A percentile compares a stretch with the other conserved stretches of the same genome.
Conservation (phyloP, 768 basidiomycete species). For the Fomitopsis serialis region DNA sequence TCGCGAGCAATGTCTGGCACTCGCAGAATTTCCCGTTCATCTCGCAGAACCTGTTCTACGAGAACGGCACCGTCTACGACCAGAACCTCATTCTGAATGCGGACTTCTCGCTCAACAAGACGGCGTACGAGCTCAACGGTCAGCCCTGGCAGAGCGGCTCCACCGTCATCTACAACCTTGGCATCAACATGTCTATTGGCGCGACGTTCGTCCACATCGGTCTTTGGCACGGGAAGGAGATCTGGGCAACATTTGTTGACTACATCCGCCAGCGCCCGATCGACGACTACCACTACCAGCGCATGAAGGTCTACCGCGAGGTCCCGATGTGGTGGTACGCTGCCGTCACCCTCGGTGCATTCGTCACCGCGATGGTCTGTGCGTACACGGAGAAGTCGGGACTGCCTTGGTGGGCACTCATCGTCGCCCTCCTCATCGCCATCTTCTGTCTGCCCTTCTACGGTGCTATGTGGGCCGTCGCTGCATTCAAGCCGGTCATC, state of each 20-base stretch:
- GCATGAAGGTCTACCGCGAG: slow-evolving; percentile 36
- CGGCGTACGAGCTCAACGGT: slow-evolving; percentile 1
- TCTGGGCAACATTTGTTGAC: slow-evolving; percentile 1
- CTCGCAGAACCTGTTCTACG: slow-evolving; percentile 11
- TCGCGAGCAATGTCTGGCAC: slow-evolving; percentile 2
- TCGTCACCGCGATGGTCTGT: slow-evolving; percentile 5
- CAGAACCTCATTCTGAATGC: slow-evolving; percentile 48
- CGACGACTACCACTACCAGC: slow-evolving; percentile 49
- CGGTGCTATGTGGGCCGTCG: slow-evolving; percentile 20
- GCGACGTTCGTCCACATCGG: slow-evolving; percentile 2
- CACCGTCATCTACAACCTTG: slow-evolving; percentile 4
- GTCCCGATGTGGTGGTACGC: slow-evolving; percentile 28
- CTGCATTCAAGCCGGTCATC: slow-evolving; percentile 6
- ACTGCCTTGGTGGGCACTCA: slow-evolving; percentile 47
- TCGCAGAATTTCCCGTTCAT: slow-evolving; percentile 5
- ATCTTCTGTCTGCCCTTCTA: slow-evolving; percentile 46
- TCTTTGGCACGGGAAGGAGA: slow-evolving; percentile 2
- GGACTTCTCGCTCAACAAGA: slow-evolving; percentile 3
- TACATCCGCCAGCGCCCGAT: neutral
- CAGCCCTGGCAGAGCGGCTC: slow-evolving; percentile 6
- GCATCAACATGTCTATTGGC: slow-evolving; percentile 5
- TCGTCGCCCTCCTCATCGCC: slow-evolving; percentile 49
- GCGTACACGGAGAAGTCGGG: slow-evolving; percentile 12
- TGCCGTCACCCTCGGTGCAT: neutral
- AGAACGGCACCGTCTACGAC: slow-evolving; percentile 47